Percentiles rank a stretch among this genome's conserved stretches.
Conservation (phyloP, 106 monocot species). For the Apostasia ramifera region DNA sequence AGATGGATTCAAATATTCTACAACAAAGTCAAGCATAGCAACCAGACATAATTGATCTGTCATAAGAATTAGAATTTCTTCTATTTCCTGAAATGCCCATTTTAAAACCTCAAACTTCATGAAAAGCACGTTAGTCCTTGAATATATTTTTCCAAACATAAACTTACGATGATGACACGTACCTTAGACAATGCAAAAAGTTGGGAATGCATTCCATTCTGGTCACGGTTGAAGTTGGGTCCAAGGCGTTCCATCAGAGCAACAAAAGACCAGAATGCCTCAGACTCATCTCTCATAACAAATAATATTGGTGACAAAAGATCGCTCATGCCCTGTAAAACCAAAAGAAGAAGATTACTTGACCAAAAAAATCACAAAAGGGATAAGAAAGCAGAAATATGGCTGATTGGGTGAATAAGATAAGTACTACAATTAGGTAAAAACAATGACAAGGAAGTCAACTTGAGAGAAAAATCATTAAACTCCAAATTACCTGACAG, state of each 20-base stretch:
- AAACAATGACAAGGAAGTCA: not conserved
- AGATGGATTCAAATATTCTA: no score
- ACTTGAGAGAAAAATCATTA: not conserved
- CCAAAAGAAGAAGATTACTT: not conserved
- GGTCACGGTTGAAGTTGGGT: slow-evolving; percentile 87
- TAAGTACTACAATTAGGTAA: not conserved
- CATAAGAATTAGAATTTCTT: no score
- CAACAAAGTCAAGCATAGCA: no score
- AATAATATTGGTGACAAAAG: slow-evolving; percentile 68
- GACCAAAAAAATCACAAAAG: not conserved
- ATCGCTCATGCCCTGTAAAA: slow-evolving; percentile 79
- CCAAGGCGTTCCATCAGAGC: slow-evolving; percentile 75
- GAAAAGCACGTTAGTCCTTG: not conserved
- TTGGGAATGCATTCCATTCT: slow-evolving; percentile 86
- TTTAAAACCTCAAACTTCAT: not conserved
- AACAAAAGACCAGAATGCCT: slow-evolving; percentile 86
- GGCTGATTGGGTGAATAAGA: not conserved
- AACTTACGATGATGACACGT: not conserved
- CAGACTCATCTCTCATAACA: slow-evolving; percentile 79
- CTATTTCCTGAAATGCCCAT: no score
- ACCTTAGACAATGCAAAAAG: slow-evolving; percentile 83
- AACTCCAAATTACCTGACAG: slow-evolving; percentile 62
- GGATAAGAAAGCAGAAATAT: not conserved
- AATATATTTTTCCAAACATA: not conserved
- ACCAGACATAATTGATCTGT: no score